A percentile compares a stretch with the other conserved stretches of the same genome.
phyloP scores from a whole-genome alignment of 768 basidiomycete species.

The Boletus rubroflammeus region DNA sequence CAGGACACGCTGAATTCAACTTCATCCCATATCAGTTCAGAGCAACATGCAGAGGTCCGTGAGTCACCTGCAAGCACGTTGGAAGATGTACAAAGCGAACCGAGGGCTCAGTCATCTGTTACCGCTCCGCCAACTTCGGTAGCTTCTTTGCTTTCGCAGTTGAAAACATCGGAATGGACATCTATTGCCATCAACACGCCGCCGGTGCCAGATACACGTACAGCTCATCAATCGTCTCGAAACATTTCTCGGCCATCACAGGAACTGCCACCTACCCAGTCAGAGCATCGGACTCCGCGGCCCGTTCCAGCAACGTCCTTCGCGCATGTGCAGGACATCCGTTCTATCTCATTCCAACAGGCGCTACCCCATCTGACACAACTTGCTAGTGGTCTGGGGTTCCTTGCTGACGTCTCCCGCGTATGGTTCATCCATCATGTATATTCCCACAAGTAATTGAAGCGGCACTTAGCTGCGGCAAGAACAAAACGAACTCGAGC shows the following conservation, averaged over 20 bases:
- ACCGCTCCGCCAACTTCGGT: conserved; percentile 40
- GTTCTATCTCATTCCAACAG: conserved; percentile 60
- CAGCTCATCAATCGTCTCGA: conserved; percentile 10
- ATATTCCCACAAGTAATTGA: conserved; percentile 7
- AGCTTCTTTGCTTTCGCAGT: conserved; percentile 59
- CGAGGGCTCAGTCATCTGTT: background rate
- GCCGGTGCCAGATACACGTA: conserved; percentile 6
- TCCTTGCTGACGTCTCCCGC: conserved; percentile 48
- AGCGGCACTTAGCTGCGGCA: conserved; percentile 52
- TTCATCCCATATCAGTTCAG: background rate
- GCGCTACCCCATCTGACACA: conserved; percentile 62
- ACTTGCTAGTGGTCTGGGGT: conserved; percentile 50
- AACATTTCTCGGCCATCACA: conserved; percentile 10
- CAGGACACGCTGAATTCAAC: conserved; percentile 39
- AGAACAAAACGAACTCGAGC: conserved; percentile 70
- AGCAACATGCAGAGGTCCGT: background rate
- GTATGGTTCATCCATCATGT: conserved; percentile 35
- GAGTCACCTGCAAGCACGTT: conserved; percentile 4
- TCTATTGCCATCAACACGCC: conserved; percentile 9
- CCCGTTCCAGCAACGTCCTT: conserved; percentile 3
- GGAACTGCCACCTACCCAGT: conserved; percentile 8
- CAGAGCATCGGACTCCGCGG: conserved; percentile 15
- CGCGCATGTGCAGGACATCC: conserved; percentile 36
- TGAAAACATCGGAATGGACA: conserved; percentile 38
- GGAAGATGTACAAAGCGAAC: conserved; percentile 7